Base-by-base conservation (phyloP, 2,329 filamentous ascomycete genomes). In the Alternaria gaisen region DNA sequence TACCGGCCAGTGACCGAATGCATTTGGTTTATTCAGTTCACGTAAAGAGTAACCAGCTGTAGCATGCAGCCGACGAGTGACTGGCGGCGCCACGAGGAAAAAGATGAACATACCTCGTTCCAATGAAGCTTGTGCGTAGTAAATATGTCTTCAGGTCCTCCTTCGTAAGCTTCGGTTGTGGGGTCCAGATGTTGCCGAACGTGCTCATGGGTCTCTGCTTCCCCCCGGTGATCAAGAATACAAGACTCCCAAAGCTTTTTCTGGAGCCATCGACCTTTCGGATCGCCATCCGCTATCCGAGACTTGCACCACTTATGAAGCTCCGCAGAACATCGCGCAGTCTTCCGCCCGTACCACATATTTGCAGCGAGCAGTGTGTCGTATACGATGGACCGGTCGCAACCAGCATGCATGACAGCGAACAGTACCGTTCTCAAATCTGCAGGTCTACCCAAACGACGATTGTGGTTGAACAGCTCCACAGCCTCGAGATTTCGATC, bases 401-500 rank as follows among this genome's bases (percentile, higher is more conserved):
- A 78, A 1, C 65, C 69, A 18, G 67, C 74, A 44, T 77, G 68
- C 3, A 70, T 52, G 4, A 76, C 72, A 5, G 74, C 71, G 20
- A 74, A 76, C 5, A 55, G 57, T 0, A 78, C 64, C 9, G 57
- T 65, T 8, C 66, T 63, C 12, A 77, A 32, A 6, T 38, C 57
- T 3, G 75, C 71, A 2, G 66, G 48, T 54, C 67, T 71, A 0
- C 74, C 76, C 3, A 78, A 65, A 1, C 74, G 65, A 10, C 74
- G 65, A 34, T 75, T 74, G 36, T 76, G 70, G 36, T 76, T 75
- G 61, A 77, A 77, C 0, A 77, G 62, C 46, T 77, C 71, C 7
- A 78, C 74, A 5, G 67, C 75, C n/a, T 72, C 74, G 1, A 76
- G 65, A 28, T 73, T 75, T 1, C 52, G 44, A 20, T 72, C 65